phyloP scores from a whole-genome alignment of 2,329 filamentous ascomycete species.

The Sporothrix pseudoabietina region DNA sequence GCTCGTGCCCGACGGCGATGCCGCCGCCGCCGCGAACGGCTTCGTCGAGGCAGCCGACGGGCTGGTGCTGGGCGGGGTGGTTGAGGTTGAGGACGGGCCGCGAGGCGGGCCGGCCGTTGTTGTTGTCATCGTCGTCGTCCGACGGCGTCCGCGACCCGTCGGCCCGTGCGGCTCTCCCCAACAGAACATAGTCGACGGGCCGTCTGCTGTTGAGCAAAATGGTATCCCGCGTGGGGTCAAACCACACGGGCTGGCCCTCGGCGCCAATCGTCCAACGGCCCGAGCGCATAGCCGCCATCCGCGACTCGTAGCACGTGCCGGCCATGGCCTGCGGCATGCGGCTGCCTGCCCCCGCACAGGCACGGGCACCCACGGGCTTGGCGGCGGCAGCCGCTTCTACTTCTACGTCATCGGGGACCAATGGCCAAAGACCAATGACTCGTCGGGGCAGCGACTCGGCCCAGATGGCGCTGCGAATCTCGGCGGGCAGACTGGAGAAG shows the following conservation, averaged over 20 bases:
- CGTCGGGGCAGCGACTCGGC: conserved; percentile 19
- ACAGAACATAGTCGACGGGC: background rate
- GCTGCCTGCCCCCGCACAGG: background rate
- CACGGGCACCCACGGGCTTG: background rate
- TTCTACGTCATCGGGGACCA: background rate
- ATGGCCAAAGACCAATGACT: conserved; percentile 25
- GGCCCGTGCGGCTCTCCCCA: background rate
- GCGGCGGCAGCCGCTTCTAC: background rate
- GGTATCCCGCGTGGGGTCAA: conserved; percentile 27
- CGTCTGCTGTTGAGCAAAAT: conserved; percentile 28
- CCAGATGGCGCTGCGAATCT: conserved; percentile 29
- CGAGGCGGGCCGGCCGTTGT: background rate
- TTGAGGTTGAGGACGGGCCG: background rate
- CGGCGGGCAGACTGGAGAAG: conserved; percentile 26
- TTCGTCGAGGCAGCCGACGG: conserved; percentile 14
- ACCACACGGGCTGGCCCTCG: conserved; percentile 24
- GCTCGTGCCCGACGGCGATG: background rate
- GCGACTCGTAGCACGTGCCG: conserved; percentile 23
- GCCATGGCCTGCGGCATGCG: conserved; percentile 22
- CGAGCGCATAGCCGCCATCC: background rate
- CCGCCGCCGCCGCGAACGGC: conserved; percentile 16
- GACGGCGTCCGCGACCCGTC: background rate
- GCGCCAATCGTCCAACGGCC: conserved; percentile 28
- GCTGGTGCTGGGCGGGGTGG: background rate
- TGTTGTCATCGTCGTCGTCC: too few species aligned